Evolutionary conservation across 495 filamentous ascomycete genomes (phyloP), one percentile per base, ranked within the genome.

Genomic region (Cairneyella variabilis): DNA sequence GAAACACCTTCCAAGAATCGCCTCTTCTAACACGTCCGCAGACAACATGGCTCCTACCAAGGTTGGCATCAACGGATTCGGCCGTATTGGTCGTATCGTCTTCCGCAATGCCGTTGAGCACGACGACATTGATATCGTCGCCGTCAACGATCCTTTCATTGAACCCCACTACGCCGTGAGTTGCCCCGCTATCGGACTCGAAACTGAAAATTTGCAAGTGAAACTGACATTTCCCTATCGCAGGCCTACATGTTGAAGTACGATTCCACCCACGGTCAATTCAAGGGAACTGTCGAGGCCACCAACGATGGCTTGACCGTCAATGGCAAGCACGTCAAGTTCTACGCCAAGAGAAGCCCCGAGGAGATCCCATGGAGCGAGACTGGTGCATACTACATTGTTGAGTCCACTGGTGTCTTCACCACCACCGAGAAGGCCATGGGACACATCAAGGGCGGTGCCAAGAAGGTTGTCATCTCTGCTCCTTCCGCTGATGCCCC

Each of bases 401-500:
- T 98, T 69, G 93, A 98, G 83, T 96, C 93, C 51, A 98, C 93
- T 52, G 93, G 93, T 84, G 93, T 98, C 65, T 98, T 98, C 88
- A 98, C 93, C 78, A 97, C 92, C 74, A 88, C 76, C 59, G 93
- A 97, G 54, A 96, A 95, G 87, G 93, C 93, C 68, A 80, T 80
- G 64, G 87, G 85, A 65, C 93, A 98, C 78, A 83, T 98, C 83
- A 92, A 93, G 82, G 93, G 93, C 68, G 93, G 93, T 72, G 93
- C 93, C 71, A 97, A 97, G 90, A 96, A 96, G 82, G 93, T 98
- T 73, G 79, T 98, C 80, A 98, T 98, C 85, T 97, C 93, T 64
- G 93, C 93, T 65, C 93, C 93, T 61, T 98, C 93, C 61, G 91
- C 91, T 56, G 93, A 98, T 83, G 95, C 93, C 65, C 92, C 93